Base-by-base conservation (phyloP, 768 basidiomycete species). In the Phylloporus sp. region DNA sequence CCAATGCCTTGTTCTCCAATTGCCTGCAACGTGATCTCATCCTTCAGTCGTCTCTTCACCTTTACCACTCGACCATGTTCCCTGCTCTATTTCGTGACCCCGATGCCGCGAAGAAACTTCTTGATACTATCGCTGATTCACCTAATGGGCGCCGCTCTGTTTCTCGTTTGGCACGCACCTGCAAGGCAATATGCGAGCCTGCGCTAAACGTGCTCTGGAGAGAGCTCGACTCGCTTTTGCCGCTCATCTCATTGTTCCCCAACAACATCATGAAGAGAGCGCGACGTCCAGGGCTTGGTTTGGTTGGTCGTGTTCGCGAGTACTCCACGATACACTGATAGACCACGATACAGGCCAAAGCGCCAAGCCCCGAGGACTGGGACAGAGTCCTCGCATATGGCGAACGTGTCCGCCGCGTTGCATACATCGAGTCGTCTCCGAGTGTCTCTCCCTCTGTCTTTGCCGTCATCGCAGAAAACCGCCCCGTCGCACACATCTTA, bases 161-260 rank as follows among this genome's bases (percentile, higher is more conserved):
- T 48, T 82, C 84, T 40, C 74, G 86, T 58, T 70, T 90, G 55
- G 79, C 86, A 38, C 75, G 87, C 43, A 87, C 86, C 37, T 88
- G 86, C 67, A 79, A 75, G 52, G 78, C 81, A n/a, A 70, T 87
- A 62, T 79, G 74, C 54, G 85, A 84, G 54, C 84, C 84, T 13
- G 79, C 81, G n/a, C 60, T 89, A 55, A 71, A 81, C 61, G 69
- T 82, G 39, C 71, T 90, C 24, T 90, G 87, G 87, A 79, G 76
- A 60, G 87, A 90, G 57, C 68, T 90, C 46, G 86, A 89, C 62
- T 85, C 84, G 11, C 70, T 89, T 49, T 67, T 80, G 37, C 87
- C 87, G 9, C 70, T 90, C 47, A 70, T 89, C 47, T 81, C 81
- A 28, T 62, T 88, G 44, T 89, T 90, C 62, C 87, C 87, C 13